These are phyloP conservation scores for Cnidoscolus chayamansa DNA, from an alignment of 441 rosid genomes.

Conservation along the genomic window DNA sequence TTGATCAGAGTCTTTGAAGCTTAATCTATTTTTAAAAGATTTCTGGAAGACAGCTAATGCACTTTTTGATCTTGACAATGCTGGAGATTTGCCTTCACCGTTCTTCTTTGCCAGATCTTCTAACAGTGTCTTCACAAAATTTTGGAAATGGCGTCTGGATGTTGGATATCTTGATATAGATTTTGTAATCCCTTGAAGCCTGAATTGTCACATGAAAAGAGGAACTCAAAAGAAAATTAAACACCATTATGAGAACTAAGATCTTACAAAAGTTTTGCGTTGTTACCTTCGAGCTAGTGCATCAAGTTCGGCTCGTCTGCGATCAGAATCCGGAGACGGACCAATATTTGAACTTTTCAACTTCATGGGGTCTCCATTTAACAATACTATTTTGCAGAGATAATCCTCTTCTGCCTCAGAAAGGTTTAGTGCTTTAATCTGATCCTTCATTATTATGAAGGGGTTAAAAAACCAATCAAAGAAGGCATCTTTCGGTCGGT, in stretches of 20 bases:
- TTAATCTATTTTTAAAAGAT: constrained; percentile 37
- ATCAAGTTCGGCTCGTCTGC: constrained; percentile 69
- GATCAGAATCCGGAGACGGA: constrained; percentile 60
- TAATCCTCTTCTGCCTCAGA: constrained; percentile 70
- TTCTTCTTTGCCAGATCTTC: constrained; percentile 58
- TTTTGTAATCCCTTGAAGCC: constrained; percentile 83
- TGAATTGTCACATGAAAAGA: constrained; percentile 20
- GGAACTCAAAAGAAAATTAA: neutral
- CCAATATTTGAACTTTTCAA: constrained; percentile 49
- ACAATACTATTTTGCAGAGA: constrained; percentile 65
- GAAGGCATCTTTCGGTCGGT: constrained; percentile 68
- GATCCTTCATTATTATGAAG: constrained; percentile 77
- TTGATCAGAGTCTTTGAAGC: constrained; percentile 43
- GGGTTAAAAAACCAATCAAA: constrained; percentile 93
- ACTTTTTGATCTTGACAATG: constrained; percentile 48
- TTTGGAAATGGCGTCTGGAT: constrained; percentile 56
- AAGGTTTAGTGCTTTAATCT: constrained; percentile 69
- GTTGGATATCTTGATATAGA: constrained; percentile 90
- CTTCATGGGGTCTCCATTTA: constrained; percentile 57
- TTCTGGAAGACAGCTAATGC: constrained; percentile 34
- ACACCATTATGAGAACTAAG: neutral
- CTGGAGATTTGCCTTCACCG: constrained; percentile 24
- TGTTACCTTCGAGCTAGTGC: constrained; percentile 87
- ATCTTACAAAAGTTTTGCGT: neutral
- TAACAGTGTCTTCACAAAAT: constrained; percentile 51